Evolutionary conservation across 805 yeast species (phyloP), one percentile per base, ranked within the genome.

Genomic region (Cyberlindnera sargentensis): DNA sequence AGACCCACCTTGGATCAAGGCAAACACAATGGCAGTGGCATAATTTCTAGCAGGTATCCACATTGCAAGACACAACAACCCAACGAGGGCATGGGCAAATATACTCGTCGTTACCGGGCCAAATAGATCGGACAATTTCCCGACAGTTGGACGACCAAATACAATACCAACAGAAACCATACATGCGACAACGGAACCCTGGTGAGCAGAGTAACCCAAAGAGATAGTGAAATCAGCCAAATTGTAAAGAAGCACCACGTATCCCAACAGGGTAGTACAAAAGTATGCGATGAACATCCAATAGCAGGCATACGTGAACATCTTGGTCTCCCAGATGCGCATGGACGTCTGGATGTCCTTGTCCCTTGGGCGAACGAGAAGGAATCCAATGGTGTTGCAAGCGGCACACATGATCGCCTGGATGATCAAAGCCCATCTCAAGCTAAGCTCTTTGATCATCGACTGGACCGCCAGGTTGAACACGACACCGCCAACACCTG

Each of bases 181-280:
- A 11, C 84, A 80, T 2, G 81, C 63, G 3, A 76, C 81, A 24
- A 73, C 63, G 1, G 84, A 72, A 2, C 83, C 84, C 47, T 80
- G 76, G 25, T 64, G 54, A 1, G 73, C 63, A 4, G 71, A 47
- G 50, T 78, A 80, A 1, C 88, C 88, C 42, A 81, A 52, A 2
- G 82, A 72, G 4, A 72, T 67, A 6, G 85, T 76, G 51, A 74
- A 78, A 50, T 79, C 79, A 9, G 81, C 77, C 50, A 81, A 62
- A 33, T 76, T 72, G 57, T 80, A 80, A 57, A 80, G 66, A 36
- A 78, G 64, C 15, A 76, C 71, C 34, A 78, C 83, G 52, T 80
- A 80, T 1, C 84, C 86, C 51, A 80, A 68, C 61, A 76, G 63
- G 15, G 82, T 72, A 39, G 72, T 66, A 41, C 72, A 63, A 7